Base-by-base conservation (phyloP, 345 rosid species). In the Garcia nutans region DNA sequence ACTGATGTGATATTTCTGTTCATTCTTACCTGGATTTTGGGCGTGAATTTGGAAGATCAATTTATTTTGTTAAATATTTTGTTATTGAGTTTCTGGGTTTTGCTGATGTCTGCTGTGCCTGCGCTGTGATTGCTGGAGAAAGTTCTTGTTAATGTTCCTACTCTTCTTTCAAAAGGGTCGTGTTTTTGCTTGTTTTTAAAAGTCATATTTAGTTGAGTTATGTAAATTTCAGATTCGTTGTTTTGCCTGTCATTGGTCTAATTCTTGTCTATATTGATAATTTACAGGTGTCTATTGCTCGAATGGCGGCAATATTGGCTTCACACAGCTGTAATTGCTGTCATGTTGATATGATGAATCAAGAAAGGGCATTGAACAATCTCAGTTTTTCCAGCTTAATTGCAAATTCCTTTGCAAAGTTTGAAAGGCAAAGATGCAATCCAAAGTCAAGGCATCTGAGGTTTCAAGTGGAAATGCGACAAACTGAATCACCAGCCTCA, bases 251-350 rank as follows among this genome's bases (percentile, higher is more conserved):
- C 10, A 28, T 65, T 56, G 12, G n/a, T 33, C 61, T n/a, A 45
- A 44, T 62, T 57, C 71, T 56, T 54, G 17, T 63, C 0, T 63
- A 54, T 37, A 68, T 63, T 71, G 58, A 55, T 22, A 60, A 57
- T 22, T 19, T 19, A 24, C 58, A 84, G 88, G 84, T 72, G 65
- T 60, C n/a, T 62, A 52, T 45, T 60, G 80, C 80, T 74, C 75
- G 68, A 71, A 95, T 95, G 99, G 88, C 86, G 73, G 97, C 89
- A 44, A 31, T 90, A 76, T 82, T 95, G 82, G 97, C 93, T 84
- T 95, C 94, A 47, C 88, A 90, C 71, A 74, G 94, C 85, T 91
- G 90, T 63, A 88, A 81, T 79, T 76, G 86, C 81, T 75, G 64
- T 52, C 71, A 79, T 65, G 71, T 57, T 20, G 84, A 87, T 50